Base-by-base conservation (phyloP, 1,139 yeast genomes). In the Taphrina populina region DNA sequence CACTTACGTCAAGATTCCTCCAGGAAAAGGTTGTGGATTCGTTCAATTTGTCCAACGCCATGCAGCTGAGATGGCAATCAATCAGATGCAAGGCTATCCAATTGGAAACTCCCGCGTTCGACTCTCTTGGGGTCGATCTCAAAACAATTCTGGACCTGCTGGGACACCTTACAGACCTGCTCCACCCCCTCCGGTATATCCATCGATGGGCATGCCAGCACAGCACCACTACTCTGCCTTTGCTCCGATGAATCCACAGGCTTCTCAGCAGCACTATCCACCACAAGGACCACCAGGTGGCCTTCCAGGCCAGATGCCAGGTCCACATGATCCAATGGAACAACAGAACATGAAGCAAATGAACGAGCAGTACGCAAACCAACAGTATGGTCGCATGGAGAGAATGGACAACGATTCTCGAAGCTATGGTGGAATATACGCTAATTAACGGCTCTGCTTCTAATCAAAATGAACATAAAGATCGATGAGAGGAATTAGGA, bases 1-100 rank as follows among this genome's bases (percentile, higher is more conserved):
- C 61, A 79, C 83, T 56, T 88, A 85, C 65, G 92, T 88, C 52
- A 87, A 88, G 67, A 86, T 88, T 51, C 96, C 96, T 7, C 82
- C 84, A 3, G 95, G 95, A 13, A 88, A 88, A 67, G 94, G 94
- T 58, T 88, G 96, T 71, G 97, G 96, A 1, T 90, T 88, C 72
- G 90, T 88, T 57, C 94, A 86, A 69, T 88, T 82, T 67, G 77
- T 82, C 26, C 78, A 81, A 37, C 76, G 95, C 58, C 83, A 82
- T 61, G 85, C 88, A 62, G 96, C 96, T 0, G 96, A 88, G 69
- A 82, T 82, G 51, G 95, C 96, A 11, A 88, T 88, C 62, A 80
- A 84, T 41, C 86, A 86, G 54, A 84, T 90, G 95, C 95, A 88
- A 71, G 96, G 96, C 2, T 88, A 83, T 66, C 82, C 88, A 33